Conservation (phyloP, 331 rosid genomes). For the Acacia concinna region DNA sequence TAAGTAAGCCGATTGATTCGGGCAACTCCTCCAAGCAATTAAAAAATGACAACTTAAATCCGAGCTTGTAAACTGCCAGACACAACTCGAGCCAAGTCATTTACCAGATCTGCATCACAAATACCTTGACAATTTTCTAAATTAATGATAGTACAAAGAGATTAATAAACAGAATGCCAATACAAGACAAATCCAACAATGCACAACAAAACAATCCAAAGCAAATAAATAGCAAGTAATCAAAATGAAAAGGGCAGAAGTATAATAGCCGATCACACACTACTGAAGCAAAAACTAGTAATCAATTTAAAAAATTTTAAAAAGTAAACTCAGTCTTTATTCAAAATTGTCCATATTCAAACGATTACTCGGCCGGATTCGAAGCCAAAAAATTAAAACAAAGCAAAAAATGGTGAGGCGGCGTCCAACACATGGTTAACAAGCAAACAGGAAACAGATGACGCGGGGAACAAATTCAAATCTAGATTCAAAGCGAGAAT, state of each 20-base stretch:
- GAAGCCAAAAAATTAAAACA: neutral
- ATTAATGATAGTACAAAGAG: neutral
- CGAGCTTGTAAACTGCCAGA: neutral
- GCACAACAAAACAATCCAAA: neutral
- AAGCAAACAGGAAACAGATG: neutral
- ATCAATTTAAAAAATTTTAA: neutral
- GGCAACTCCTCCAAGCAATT: neutral
- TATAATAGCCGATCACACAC: neutral
- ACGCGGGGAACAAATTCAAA: neutral
- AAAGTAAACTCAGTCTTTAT: neutral
- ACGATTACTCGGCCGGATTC: neutral
- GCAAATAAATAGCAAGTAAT: neutral
- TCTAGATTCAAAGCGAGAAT: neutral
- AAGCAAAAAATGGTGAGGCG: neutral
- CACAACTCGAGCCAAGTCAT: neutral
- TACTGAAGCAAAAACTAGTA: neutral
- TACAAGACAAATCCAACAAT: neutral
- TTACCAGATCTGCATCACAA: constrained; percentile 1
- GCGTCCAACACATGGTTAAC: neutral
- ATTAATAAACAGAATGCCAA: neutral
- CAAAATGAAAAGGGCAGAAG: neutral
- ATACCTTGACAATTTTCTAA: neutral
- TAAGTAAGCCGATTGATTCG: neutral
- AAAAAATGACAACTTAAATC: neutral
- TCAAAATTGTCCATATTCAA: neutral